A percentile compares a stretch with the other conserved stretches of the same genome.
Evolutionary conservation across 208 protist genomes (phyloP).

Genomic region (Angomonas ambiguus): DNA sequence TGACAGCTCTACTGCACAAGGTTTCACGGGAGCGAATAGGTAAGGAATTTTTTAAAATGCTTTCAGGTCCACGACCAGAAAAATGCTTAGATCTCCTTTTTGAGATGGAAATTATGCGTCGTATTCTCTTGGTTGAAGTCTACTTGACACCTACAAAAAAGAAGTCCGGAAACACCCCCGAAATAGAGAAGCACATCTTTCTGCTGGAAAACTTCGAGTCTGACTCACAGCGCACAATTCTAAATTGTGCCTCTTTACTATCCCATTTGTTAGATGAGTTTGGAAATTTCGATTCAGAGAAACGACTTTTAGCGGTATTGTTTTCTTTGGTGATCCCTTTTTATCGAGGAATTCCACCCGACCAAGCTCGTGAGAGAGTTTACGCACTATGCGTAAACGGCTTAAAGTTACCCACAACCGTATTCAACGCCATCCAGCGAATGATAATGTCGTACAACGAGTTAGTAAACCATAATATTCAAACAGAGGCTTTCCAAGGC

Average conservation of each 20-base stretch:
- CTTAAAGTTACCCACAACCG: conserved; percentile 64
- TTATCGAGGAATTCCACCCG: conserved; percentile 17
- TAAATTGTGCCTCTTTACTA: too few species aligned
- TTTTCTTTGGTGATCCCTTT: conserved; percentile 42
- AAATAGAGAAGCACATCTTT: conserved; percentile 38
- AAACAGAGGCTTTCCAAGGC: conserved; percentile 16
- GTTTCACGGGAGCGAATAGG: conserved; percentile 84
- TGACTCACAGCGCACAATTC: not conserved
- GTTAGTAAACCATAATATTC: conserved; percentile 25
- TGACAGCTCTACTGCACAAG: conserved; percentile 60
- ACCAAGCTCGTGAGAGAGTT: conserved; percentile 36
- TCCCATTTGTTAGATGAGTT: not conserved
- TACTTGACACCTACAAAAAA: conserved; percentile 19
- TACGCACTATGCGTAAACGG: conserved; percentile 68
- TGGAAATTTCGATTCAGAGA: not conserved
- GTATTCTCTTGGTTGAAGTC: conserved; percentile 58
- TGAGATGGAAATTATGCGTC: conserved; percentile 50
- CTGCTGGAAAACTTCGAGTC: conserved; percentile 11
- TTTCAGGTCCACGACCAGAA: conserved; percentile 39
- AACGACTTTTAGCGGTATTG: conserved; percentile 22
- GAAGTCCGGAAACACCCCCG: conserved; percentile 35
- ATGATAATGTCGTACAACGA: conserved; percentile 69
- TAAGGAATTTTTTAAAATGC: conserved; percentile 85
- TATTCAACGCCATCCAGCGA: conserved; percentile 41
- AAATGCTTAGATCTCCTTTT: conserved; percentile 62